Evolutionary conservation across 2,329 filamentous ascomycete species (phyloP), one percentile per base, ranked within the genome.

Genomic region (Hypoxylon sp.): DNA sequence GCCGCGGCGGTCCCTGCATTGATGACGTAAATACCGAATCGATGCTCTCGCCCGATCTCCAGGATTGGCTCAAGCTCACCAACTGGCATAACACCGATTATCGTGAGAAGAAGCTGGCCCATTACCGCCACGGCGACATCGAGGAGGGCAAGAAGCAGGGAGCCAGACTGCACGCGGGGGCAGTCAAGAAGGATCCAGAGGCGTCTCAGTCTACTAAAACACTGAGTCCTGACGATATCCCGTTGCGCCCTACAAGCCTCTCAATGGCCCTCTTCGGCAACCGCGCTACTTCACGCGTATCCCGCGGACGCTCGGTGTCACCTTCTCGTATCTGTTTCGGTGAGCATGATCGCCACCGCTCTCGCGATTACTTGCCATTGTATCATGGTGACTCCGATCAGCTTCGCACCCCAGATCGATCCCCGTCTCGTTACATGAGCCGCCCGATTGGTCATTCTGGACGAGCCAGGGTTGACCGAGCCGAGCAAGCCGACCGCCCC

Each of bases 21-120:
- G 24, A 21, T 11, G 47, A 32, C 31, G 6, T 58, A 2, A 11
- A 17, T 6, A 21, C 17, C 17, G 58, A 56, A 7, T 39, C 53
- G n/a, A 24, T 56, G 24, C n/a, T 62, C 19, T 35, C 52, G 2
- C 11, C 48, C 6, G 53, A 59, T 37, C 29, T 72, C 0, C 46
- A 56, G 11, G 69, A 73, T 17, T 73, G 70, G 71, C 54, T 73
- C 1, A 24, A 60, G 3, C 27, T 72, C 11, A 73, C 69, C 6
- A 21, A 54, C 3, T 73, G 69, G 69, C 60, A 73, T n/a, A 53
- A 73, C 24, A 19, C 47, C 13, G 7, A 39, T 0, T 56, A 57
- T 17, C 66, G 70, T 8, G 32, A 56, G 44, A 47, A 55, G 6
- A 54, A 69, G 24, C 42, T 72, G 8, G 24, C 19, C 2, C 42